phyloP scores from a whole-genome alignment of 192 early-diverging fungal species.

The Podila verticillata region DNA sequence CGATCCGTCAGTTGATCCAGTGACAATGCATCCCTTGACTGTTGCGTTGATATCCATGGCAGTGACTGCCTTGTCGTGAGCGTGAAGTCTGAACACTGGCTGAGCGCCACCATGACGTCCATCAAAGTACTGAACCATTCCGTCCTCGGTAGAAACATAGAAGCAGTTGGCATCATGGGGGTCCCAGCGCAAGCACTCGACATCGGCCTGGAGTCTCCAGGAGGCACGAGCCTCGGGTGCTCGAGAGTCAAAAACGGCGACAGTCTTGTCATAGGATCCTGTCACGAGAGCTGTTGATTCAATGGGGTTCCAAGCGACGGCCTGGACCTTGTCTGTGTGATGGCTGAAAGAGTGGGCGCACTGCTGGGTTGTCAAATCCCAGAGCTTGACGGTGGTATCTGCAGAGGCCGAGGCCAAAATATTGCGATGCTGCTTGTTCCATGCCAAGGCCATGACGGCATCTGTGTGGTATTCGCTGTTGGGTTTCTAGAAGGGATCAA shows the following conservation, averaged over 20 bases:
- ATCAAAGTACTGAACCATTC: slow-evolving; percentile 92
- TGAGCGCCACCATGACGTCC: slow-evolving; percentile 57
- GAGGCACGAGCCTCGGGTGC: slow-evolving; percentile 73
- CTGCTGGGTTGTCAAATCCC: slow-evolving; percentile 85
- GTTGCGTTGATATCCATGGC: slow-evolving; percentile 86
- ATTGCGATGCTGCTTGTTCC: slow-evolving; percentile 85
- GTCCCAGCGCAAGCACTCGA: slow-evolving; percentile 94
- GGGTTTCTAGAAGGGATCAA: slow-evolving; percentile 37
- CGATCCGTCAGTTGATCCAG: slow-evolving; percentile 88
- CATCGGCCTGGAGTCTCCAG: slow-evolving; percentile 85
- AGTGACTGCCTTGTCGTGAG: slow-evolving; percentile 91
- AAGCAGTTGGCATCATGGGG: slow-evolving; percentile 81
- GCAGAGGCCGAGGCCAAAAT: slow-evolving; percentile 92
- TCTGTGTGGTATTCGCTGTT: slow-evolving; percentile 91
- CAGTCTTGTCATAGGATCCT: slow-evolving; percentile 92
- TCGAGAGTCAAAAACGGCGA: slow-evolving; percentile 92
- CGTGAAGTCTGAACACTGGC: slow-evolving; percentile 89
- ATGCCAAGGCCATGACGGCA: slow-evolving; percentile 94
- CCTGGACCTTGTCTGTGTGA: slow-evolving; percentile 91
- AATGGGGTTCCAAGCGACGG: slow-evolving; percentile 90
- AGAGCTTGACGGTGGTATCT: slow-evolving; percentile 97
- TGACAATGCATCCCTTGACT: slow-evolving; percentile 87
- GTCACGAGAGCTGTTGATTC: slow-evolving; percentile 89
- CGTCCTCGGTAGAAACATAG: slow-evolving; percentile 91
- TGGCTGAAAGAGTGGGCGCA: slow-evolving; percentile 84